Percentiles rank a stretch among this genome's conserved stretches.
These are phyloP conservation scores for Protostelium mycophagum DNA, from an alignment of 78 protist species.

Conservation along the genomic window DNA sequence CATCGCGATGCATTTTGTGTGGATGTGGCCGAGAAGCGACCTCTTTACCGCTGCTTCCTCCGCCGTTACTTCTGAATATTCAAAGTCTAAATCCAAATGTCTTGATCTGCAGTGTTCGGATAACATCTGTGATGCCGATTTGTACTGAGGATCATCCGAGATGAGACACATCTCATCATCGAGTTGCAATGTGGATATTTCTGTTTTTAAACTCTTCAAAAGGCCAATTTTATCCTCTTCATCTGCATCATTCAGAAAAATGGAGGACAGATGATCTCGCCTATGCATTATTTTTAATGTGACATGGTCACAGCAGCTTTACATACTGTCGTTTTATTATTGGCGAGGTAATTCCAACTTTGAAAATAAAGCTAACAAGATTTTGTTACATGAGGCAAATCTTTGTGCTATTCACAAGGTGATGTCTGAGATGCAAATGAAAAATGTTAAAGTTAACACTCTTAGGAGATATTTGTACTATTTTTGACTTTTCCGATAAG, in stretches of 20 bases:
- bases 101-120: background rate
- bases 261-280: too few relatives aligned
- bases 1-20: background rate
- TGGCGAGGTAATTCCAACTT: background rate
- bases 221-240: background rate
- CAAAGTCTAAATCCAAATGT: background rate
- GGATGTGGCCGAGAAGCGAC: background rate
- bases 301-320: too few relatives aligned
- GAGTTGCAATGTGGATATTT: background rate
- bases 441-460: too few relatives aligned
- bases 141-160: background rate
- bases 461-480: too few relatives aligned
- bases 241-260: too few relatives aligned
- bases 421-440: background rate
- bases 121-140: background rate
- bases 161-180: background rate
- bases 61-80: background rate
- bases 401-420: background rate
- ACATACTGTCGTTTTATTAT: too few relatives aligned
- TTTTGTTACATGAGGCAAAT: background rate
- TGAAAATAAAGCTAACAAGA: too few relatives aligned
- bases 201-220: background rate
- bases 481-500: too few relatives aligned
- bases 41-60: background rate
- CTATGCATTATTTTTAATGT: too few relatives aligned